Base-by-base conservation (phyloP, 2,329 filamentous ascomycete genomes). In the Domatiomyces catenatus region DNA sequence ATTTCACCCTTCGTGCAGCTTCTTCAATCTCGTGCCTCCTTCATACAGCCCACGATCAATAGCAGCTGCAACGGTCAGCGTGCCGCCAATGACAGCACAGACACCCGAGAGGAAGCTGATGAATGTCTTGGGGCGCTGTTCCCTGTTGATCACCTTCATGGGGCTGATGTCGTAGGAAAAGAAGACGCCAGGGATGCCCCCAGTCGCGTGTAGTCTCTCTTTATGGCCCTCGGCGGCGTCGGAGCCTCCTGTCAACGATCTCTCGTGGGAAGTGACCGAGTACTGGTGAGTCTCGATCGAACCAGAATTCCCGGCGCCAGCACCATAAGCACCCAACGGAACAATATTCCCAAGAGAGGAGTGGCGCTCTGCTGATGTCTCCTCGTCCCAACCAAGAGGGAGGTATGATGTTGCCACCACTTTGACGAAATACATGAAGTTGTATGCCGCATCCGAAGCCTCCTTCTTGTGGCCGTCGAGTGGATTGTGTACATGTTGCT, bases 341-440 rank as follows among this genome's bases (percentile, higher is more conserved):
- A 77, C 69, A 46, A 76, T 71, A 46, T 81, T 73, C 48, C 76
- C 59, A 51, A 70, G 58, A 26, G 63, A 61, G 20, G 60, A 64
- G 55, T 69, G 65, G 20, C 66, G 57, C 19, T 64, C 56, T 47
- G 63, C 59, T 0, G 66, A 68, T 50, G 66, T 67, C 52, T 74
- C 75, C 61, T 80, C 79, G 63, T 88, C 82, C 86, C 87, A 94
- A 56, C 88, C 88, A 1, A 98, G 76, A 2, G 92, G 88, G 22
- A 96, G 76, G 66, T 96, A 98, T 1, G 88, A 90, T 1, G 92
- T 98, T 2, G 86, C 87, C 28, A 98, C 92, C 51, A 98, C 92
- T 75, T 98, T 98, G 69, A 98, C 76, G 68, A 98, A 98, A 74
- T 98, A 98, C 87, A 96, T 94, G 68, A 83, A 98, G 73, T 95